phyloP scores from a whole-genome alignment of 805 yeast species.

The Starmerella riodocensis region DNA sequence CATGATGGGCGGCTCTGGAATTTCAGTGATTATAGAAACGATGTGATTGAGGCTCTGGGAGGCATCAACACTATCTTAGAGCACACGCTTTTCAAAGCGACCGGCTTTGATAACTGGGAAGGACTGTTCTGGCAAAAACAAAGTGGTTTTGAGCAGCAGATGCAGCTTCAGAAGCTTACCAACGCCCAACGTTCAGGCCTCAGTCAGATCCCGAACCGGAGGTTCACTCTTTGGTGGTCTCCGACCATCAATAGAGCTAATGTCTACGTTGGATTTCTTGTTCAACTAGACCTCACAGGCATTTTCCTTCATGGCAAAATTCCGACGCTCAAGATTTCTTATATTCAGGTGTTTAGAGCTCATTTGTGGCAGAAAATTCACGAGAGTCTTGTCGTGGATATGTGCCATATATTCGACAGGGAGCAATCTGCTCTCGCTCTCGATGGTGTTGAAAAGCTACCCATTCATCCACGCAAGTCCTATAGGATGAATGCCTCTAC shows the following conservation, averaged over 20 bases:
- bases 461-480: slow-evolving; percentile 93
- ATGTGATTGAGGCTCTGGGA: slow-evolving; percentile 92
- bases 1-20: slow-evolving; percentile 98
- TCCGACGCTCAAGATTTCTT: slow-evolving; percentile 88
- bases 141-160: slow-evolving; percentile 90
- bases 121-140: slow-evolving; percentile 98
- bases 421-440: slow-evolving; percentile 73
- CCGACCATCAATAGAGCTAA: slow-evolving; percentile 97
- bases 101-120: slow-evolving; percentile 98
- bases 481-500: slow-evolving; percentile 93
- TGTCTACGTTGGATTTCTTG: slow-evolving; percentile 93
- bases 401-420: slow-evolving; percentile 81
- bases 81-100: slow-evolving; percentile 88
- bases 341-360: slow-evolving; percentile 92
- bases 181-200: slow-evolving; percentile 96
- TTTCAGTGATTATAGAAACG: slow-evolving; percentile 79
- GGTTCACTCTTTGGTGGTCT: slow-evolving; percentile 98
- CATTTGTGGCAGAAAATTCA: slow-evolving; percentile 99
- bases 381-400: slow-evolving; percentile 83
- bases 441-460: slow-evolving; percentile 75
- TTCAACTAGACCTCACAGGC: slow-evolving; percentile 91
- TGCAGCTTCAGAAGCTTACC: slow-evolving; percentile 86
- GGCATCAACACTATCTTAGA: slow-evolving; percentile 93
- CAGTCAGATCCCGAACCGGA: slow-evolving; percentile 92
- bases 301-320: slow-evolving; percentile 94